Percentiles rank a stretch among this genome's conserved stretches.
phyloP scores from a whole-genome alignment of 495 filamentous ascomycete genomes.

The Glutinoglossum americanum region DNA sequence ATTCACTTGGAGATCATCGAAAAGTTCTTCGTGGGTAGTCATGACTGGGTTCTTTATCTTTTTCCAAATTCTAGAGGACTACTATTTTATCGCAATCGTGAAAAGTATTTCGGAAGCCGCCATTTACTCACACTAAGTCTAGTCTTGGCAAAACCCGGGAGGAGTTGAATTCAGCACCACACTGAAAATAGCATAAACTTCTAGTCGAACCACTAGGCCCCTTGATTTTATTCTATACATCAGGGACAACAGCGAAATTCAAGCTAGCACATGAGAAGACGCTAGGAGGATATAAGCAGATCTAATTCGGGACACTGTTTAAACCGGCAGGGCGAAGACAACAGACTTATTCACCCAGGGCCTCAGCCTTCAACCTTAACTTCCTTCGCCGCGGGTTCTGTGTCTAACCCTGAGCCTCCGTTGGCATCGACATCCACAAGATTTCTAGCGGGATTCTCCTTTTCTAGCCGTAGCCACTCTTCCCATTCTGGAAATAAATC shows the following conservation, averaged over 20 bases:
- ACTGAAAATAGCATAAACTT: not conserved
- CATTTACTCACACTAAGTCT: too few relatives aligned
- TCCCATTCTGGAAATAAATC: constrained; percentile 95
- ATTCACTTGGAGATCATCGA: not conserved
- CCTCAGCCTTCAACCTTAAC: not conserved
- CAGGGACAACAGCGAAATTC: not conserved
- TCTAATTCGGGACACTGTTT: not conserved
- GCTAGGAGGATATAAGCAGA: not conserved
- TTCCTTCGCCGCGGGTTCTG: not conserved
- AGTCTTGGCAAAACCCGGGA: too few relatives aligned
- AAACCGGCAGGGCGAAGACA: not conserved
- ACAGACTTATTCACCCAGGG: not conserved
- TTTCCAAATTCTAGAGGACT: not conserved
- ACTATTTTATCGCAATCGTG: too few relatives aligned
- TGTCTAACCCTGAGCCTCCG: not conserved
- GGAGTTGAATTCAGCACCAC: too few relatives aligned
- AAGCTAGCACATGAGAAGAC: not conserved
- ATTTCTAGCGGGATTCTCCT: constrained; percentile 25
- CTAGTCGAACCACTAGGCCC: not conserved
- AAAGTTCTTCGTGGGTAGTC: not conserved
- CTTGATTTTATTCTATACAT: not conserved
- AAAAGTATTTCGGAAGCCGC: too few relatives aligned
- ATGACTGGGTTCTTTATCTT: not conserved
- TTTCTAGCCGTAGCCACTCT: constrained; percentile 65
- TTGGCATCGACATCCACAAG: constrained; percentile 11